phyloP scores from a whole-genome alignment of 192 early-diverging fungal species.

The Entomortierella beljakovae region DNA sequence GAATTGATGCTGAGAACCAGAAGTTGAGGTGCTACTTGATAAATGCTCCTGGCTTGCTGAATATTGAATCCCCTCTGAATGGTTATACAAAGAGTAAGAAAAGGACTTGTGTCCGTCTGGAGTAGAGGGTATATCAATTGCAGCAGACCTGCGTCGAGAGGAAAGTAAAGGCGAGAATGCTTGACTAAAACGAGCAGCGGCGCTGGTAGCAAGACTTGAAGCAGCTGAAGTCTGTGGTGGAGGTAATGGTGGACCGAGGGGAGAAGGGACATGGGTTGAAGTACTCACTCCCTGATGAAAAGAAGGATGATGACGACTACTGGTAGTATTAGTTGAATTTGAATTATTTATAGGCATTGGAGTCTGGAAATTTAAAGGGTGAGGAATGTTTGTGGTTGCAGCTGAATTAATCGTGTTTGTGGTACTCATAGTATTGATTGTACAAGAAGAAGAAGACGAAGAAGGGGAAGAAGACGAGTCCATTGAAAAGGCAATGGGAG shows the following conservation, averaged over 20 bases:
- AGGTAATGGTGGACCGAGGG: conserved; percentile 12
- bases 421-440: no score
- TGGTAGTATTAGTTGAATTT: conserved; percentile 3
- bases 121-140: conserved; percentile 40
- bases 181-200: conserved; percentile 36
- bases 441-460: background rate
- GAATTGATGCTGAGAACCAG: conserved; percentile 5
- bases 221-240: conserved; percentile 10
- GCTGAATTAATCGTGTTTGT: background rate
- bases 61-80: background rate
- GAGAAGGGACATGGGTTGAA: no score
- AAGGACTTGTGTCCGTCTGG: conserved; percentile 36
- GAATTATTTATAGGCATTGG: background rate
- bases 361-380: background rate
- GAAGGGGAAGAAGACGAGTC: background rate
- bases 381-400: background rate
- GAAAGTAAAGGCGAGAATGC: conserved; percentile 47
- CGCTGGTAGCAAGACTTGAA: conserved; percentile 30
- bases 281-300: background rate
- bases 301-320: conserved; percentile 17
- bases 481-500: background rate
- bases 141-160: conserved; percentile 35
- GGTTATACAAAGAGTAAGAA: conserved; percentile 14
- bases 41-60: conserved; percentile 35
- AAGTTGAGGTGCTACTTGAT: background rate